Evolutionary conservation across 768 basidiomycete genomes (phyloP), one percentile per base, ranked within the genome.

Genomic region (Ephemerocybe angulata): DNA sequence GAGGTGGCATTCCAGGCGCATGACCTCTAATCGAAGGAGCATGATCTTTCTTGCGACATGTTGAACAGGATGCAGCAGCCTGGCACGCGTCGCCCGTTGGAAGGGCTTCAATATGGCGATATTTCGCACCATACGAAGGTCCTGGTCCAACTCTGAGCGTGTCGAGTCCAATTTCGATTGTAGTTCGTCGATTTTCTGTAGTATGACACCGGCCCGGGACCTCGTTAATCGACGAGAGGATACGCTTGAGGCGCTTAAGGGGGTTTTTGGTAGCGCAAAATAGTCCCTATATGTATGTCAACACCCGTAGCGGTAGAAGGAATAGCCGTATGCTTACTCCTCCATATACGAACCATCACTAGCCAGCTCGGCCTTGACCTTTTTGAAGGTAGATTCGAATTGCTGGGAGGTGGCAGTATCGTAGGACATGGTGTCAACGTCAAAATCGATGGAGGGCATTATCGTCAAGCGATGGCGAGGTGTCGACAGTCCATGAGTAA

Each of bases 31-130:
- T 44, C 92, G 83, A 46, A 84, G 71, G 58, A 78, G 76, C 62
- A 80, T 81, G 47, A 98, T 72, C 37, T 81, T 79, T 63, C 81
- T 85, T 17, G 70, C 72, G n/a, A 56, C 50, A 35, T 2, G 33
- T 60, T 85, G 83, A 17, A 94, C 73, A 2, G 84, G 76, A 22
- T 71, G 61, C 22, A 81, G 71, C 25, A 99, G 78, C 42, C 86
- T 81, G 58, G 92, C 89, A 44, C 94, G 83, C 3, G 94, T 94
- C 8, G 85, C 76, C 46, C 83, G 83, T 63, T 87, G 90, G 68
- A 98, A 95, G 3, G 97, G 95, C 15, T 91, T 88, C 35, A 98
- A 77, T 40, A 88, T 82, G 1, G 86, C 86, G 21, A 98, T 78
- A 62, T 95, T 96, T 38, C 89, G 86, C 21, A 88, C 82, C 40